These are phyloP conservation scores for Trypanosoma cruzi DNA, from an alignment of 208 protist genomes.

Conservation along the genomic window DNA sequence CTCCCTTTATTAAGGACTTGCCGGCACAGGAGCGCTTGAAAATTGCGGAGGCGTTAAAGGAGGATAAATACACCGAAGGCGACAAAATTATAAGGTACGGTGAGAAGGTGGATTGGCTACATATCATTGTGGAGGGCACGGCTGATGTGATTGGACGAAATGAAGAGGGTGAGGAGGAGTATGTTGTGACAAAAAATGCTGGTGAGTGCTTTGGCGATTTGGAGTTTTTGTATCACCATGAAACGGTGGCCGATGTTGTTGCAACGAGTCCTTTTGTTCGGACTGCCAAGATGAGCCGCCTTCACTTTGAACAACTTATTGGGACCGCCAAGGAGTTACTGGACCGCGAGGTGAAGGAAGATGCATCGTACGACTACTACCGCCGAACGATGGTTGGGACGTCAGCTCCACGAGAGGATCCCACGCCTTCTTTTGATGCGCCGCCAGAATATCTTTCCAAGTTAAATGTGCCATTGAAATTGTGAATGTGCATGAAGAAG, in stretches of 20 bases:
- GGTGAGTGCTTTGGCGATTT: slow-evolving; percentile 66
- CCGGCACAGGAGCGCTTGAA: slow-evolving; percentile 37
- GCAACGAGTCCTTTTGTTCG: slow-evolving; percentile 40
- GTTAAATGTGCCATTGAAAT: neutral
- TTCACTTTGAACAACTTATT: slow-evolving; percentile 65
- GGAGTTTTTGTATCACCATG: slow-evolving; percentile 76
- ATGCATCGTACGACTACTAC: slow-evolving; percentile 52
- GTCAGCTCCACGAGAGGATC: slow-evolving; percentile 37
- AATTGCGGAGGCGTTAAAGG: slow-evolving; percentile 64
- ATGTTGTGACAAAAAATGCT: slow-evolving; percentile 39
- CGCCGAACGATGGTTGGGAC: slow-evolving; percentile 36
- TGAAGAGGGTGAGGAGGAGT: slow-evolving; percentile 29
- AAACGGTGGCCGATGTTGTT: slow-evolving; percentile 61
- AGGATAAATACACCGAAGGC: slow-evolving; percentile 45
- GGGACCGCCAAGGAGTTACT: slow-evolving; percentile 39
- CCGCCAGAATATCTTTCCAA: slow-evolving; percentile 34
- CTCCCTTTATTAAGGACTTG: slow-evolving; percentile 42
- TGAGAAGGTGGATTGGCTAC: slow-evolving; percentile 58
- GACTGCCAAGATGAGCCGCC: slow-evolving; percentile 69
- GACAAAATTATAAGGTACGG: slow-evolving; percentile 61
- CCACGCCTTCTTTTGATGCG: slow-evolving; percentile 44
- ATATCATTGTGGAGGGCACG: slow-evolving; percentile 72
- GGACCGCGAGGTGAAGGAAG: slow-evolving; percentile 37
- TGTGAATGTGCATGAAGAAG: too few species aligned
- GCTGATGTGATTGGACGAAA: slow-evolving; percentile 46